Percentiles rank a stretch among this genome's conserved stretches.
Conservation (phyloP, 768 basidiomycete species). For the Thelephora ganbajun region DNA sequence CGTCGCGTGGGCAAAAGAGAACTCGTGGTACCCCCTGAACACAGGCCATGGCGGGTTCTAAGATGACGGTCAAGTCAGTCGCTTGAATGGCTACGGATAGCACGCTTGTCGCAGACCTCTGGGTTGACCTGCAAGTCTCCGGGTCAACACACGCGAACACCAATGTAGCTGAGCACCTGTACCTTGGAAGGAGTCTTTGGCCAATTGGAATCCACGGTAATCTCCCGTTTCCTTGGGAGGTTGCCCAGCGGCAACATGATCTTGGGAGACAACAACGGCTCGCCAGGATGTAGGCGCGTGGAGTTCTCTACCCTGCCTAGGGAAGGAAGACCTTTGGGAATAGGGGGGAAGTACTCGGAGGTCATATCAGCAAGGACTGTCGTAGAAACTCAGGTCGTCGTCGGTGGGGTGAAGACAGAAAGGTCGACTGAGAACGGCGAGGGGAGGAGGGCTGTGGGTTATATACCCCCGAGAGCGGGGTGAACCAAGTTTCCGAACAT, state of each 20-base stretch:
- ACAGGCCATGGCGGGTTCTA: slow-evolving; percentile 75
- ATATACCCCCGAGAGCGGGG: not conserved
- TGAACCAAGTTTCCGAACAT: too few species aligned
- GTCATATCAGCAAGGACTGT: slow-evolving; percentile 1
- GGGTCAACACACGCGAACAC: not conserved
- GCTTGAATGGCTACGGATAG: slow-evolving; percentile 11
- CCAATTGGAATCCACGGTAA: slow-evolving; percentile 47
- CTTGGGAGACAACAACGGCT: slow-evolving; percentile 27
- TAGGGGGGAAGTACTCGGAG: slow-evolving; percentile 21
- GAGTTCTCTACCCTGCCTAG: slow-evolving; percentile 10
- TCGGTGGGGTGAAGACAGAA: too few species aligned
- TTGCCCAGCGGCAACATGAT: slow-evolving; percentile 66
- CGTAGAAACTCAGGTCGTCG: too few species aligned
- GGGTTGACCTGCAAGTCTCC: too few species aligned
- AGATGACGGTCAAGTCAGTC: slow-evolving; percentile 44
- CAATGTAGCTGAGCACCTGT: not conserved
- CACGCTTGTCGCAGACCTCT: not conserved
- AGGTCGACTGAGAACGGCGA: not conserved
- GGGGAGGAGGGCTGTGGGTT: not conserved
- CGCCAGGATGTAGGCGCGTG: slow-evolving; percentile 8
- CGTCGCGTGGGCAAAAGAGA: slow-evolving; percentile 80
- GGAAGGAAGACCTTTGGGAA: slow-evolving; percentile 10
- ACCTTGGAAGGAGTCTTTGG: slow-evolving; percentile 64
- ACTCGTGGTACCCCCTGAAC: slow-evolving; percentile 53
- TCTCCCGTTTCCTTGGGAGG: slow-evolving; percentile 54